Percentiles rank a stretch among this genome's conserved stretches.
These are phyloP conservation scores for Peltaster fructicola DNA, from an alignment of 2,329 filamentous ascomycete species.

Conservation along the genomic window DNA sequence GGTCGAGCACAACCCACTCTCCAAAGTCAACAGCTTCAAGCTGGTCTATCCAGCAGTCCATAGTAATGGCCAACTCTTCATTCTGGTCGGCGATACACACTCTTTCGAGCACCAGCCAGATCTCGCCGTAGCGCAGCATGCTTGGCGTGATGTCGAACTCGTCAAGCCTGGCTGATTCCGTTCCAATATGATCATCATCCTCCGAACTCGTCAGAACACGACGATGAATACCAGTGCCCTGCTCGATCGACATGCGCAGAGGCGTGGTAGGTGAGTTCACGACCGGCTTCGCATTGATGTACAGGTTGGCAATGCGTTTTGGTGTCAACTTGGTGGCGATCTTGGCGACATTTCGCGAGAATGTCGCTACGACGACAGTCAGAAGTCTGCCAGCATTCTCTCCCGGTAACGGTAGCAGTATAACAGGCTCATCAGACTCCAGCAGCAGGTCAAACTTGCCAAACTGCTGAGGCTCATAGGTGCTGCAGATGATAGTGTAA, in stretches of 20 bases:
- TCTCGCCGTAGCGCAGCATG: constrained; percentile 35
- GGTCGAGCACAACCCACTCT: no score
- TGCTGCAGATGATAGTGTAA: constrained; percentile 82
- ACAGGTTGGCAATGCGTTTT: constrained; percentile 29
- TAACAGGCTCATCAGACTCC: constrained; percentile 41
- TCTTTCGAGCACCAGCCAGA: constrained; percentile 72
- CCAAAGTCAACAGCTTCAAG: no score
- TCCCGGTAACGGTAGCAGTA: constrained; percentile 43
- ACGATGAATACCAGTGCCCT: constrained; percentile 53
- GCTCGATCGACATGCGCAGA: constrained; percentile 55
- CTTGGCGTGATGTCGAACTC: constrained; percentile 59
- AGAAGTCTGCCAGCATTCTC: constrained; percentile 62
- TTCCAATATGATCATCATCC: constrained; percentile 51
- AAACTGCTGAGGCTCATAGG: constrained; percentile 65
- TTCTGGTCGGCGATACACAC: no score
- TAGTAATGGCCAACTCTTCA: no score
- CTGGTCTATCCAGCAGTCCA: no score
- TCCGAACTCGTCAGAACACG: constrained; percentile 46
- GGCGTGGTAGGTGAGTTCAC: constrained; percentile 22
- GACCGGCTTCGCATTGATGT: constrained; percentile 12
- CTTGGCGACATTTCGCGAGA: constrained; percentile 31
- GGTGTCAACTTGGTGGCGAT: constrained; percentile 35
- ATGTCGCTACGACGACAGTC: constrained; percentile 37
- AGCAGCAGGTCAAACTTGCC: constrained; percentile 60
- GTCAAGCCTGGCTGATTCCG: constrained; percentile 45